A percentile compares a stretch with the other conserved stretches of the same genome.
Conservation (phyloP, 495 filamentous ascomycete genomes). For the Annulohypoxylon moriforme region DNA sequence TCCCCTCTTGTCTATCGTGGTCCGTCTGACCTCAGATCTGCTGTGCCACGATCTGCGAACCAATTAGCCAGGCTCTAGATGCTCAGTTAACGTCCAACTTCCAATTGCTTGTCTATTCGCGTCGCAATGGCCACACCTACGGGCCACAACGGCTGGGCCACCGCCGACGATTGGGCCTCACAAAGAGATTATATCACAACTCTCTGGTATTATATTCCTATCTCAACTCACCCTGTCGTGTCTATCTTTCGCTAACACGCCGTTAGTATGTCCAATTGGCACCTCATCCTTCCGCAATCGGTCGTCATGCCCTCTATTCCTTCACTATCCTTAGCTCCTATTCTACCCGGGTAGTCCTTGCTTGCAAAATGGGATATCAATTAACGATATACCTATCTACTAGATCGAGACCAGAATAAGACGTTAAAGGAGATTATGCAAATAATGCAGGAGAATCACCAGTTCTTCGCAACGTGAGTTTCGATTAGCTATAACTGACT, state of each 20-base stretch:
- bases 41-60: constrained; percentile 10
- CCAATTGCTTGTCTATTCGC: background rate
- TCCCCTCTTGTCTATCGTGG: background rate
- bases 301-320: background rate
- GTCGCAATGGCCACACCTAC: constrained; percentile 34
- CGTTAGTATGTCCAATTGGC: constrained; percentile 25
- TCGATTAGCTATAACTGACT: background rate
- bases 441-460: constrained; percentile 53
- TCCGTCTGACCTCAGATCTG: constrained; percentile 14
- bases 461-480: constrained; percentile 56
- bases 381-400: constrained; percentile 6
- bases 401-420: constrained; percentile 54
- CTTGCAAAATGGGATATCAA: background rate
- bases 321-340: constrained; percentile 2
- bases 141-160: constrained; percentile 44
- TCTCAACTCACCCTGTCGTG: background rate
- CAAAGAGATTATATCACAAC: constrained; percentile 42
- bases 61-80: background rate
- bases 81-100: constrained; percentile 2
- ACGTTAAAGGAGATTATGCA: constrained; percentile 55
- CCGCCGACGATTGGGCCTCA: constrained; percentile 42
- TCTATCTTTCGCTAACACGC: background rate
- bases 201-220: constrained; percentile 29
- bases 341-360: background rate
- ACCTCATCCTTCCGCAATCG: background rate